These are phyloP conservation scores for Sarocladium brachiariae DNA, from an alignment of 2,329 filamentous ascomycete genomes.

Conservation along the genomic window DNA sequence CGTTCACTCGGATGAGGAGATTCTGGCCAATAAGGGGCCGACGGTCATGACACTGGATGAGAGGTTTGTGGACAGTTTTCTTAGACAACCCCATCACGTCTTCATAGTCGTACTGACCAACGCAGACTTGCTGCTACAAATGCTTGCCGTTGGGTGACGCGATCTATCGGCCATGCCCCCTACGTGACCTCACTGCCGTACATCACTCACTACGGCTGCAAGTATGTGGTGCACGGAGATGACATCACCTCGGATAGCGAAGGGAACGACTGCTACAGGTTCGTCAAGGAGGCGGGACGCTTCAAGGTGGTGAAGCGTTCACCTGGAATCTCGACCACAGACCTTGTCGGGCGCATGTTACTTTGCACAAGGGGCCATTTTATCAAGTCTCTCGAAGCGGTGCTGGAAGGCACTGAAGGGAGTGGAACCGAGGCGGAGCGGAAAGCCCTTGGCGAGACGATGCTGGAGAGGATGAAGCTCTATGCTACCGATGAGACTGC, in stretches of 20 bases:
- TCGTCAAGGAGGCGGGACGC: conserved; percentile 85
- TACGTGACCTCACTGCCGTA: conserved; percentile 92
- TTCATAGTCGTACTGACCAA: conserved; percentile 1
- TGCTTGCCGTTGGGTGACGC: conserved; percentile 90
- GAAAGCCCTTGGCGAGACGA: conserved; percentile 54
- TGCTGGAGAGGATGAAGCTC: conserved; percentile 70
- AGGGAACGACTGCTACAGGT: conserved; percentile 95
- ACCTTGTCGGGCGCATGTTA: conserved; percentile 96
- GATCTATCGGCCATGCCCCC: conserved; percentile 75
- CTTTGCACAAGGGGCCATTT: conserved; percentile 93
- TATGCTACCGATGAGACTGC: conserved; percentile 87
- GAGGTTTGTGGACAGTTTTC: conserved; percentile 44
- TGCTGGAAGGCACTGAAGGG: conserved; percentile 66
- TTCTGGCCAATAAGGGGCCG: conserved; percentile 93
- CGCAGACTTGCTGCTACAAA: conserved; percentile 77
- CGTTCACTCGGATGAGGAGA: conserved; percentile 92
- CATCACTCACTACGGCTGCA: conserved; percentile 93
- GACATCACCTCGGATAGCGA: conserved; percentile 93
- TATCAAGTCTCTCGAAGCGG: conserved; percentile 68
- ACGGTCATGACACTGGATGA: conserved; percentile 94
- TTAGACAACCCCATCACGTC: neutral
- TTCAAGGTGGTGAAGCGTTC: conserved; percentile 98
- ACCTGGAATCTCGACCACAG: conserved; percentile 92
- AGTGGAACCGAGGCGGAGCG: conserved; percentile 63
- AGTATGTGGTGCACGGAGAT: conserved; percentile 93